Evolutionary conservation across 1,139 yeast genomes (phyloP), one percentile per base, ranked within the genome.

Genomic region (Zhuliangozyma parablackwelliae): DNA sequence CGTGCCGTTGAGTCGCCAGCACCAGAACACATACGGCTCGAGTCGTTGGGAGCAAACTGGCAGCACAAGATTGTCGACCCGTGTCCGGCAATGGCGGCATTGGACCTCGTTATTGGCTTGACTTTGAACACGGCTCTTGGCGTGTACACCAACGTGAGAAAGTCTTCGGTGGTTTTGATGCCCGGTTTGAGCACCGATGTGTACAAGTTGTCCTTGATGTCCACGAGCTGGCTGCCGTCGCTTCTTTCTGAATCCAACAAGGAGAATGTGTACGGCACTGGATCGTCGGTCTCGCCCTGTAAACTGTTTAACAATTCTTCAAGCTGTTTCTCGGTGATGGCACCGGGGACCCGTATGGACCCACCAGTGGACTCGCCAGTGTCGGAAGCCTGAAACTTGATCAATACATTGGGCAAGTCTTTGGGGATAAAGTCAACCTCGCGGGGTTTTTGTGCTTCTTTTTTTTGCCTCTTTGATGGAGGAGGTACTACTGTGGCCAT

Each of bases 1-100:
- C 97, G 72, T 4, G 97, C 97, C n/a, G 97, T 90, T 31, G 85
- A 79, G 58, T 92, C 99, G 32, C 99, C 99, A 7, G 97, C 89
- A 32, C 98, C 99, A 0, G 97, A 84, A 33, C 88, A 94, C 83
- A 92, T 80, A 48, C 90, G 69, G 5, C 92, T 75, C 10, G 94
- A 80, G 29, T 92, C 82, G 53, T 85, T 76, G 26, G 98, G 98
- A 1, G 98, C 95, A 71, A 94, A 92, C 47, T 86, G 92, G 34
- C 94, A 84, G 42, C 96, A 87, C 47, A 92, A 69, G 43, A 92
- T 88, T 0, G 97, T 90, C 5, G 96, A 78, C 1, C 96, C 96
- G 56, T 92, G 99, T 6, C 98, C 98, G 1, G 96, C 79, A 39
- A 92, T 90, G 1, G 97, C 90, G 9, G 95, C 89, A 10, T 90